Evolutionary conservation across 164 flowering plant species (phyloP), one percentile per base, ranked within the genome.

Genomic region (Stephania yunnanensis): DNA sequence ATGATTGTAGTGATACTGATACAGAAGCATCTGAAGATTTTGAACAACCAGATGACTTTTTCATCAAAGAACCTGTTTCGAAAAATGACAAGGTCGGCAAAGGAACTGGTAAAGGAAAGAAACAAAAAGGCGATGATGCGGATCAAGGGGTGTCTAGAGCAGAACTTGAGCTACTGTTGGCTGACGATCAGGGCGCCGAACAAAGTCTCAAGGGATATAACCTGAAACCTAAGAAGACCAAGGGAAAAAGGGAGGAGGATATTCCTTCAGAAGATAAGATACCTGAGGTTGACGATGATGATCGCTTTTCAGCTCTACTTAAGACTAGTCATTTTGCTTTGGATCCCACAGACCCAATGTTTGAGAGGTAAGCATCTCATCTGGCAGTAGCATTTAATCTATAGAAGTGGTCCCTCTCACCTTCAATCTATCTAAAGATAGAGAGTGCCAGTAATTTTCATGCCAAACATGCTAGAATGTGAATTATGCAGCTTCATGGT

Each of bases 291-390:
- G 89, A 87, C 74, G 80, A 76, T 73, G 78, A 87, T 20, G 96
- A 95, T 81, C 88, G 98, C 44, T 95, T 95, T 82, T 77, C 91
- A 8, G 76, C 84, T 70, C 76, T 91, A 65, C 87, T 86, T 77
- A 86, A 74, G 3, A 84, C 89, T 45, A 90, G 85, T 73, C 82
- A 73, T 52, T 95, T 83, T 89, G 92, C 96, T 20, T 74, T 90
- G 81, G 99, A 95, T 81, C 99, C 99, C 19, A 93, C 98, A 15
- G 96, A 92, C 80, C 97, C 98, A 20, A 89, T 89, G 52, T 93
- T 82, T 79, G 91, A 88, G 85, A 88, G 98, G 98, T 93, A 87
- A 68, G 15, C 46, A 36, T 36, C 42, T 36, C 4, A 4, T 36
- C 42, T 36, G 42, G 42, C 2, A 36, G 42, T 4, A 36, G 42